Percentiles rank a stretch among this genome's conserved stretches.
Conservation (phyloP, 202 grass and related monocot species). For the Musa balbisiana region DNA sequence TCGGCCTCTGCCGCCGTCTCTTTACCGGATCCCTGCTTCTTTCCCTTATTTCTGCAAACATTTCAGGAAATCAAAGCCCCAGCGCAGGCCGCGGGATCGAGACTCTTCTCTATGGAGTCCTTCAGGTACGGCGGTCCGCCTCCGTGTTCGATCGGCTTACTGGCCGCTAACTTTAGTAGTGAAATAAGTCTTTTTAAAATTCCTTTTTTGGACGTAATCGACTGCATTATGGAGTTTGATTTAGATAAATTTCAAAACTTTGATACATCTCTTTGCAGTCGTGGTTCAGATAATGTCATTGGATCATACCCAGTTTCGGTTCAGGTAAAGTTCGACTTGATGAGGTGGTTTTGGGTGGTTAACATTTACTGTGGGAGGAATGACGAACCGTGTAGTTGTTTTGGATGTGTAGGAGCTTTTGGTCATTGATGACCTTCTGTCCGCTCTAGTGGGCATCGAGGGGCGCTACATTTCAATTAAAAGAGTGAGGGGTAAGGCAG, state of each 20-base stretch:
- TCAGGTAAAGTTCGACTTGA: slow-evolving; percentile 37
- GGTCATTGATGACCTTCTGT: slow-evolving; percentile 93
- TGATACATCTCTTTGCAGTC: slow-evolving; percentile 25
- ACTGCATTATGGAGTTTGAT: neutral
- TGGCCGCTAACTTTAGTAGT: neutral
- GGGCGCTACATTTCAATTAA: slow-evolving; percentile 87
- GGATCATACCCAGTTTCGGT: slow-evolving; percentile 82
- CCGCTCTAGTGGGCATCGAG: slow-evolving; percentile 77
- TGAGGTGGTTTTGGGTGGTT: neutral
- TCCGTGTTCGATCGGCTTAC: neutral
- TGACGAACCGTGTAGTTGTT: slow-evolving; percentile 11
- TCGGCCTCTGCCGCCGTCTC: neutral
- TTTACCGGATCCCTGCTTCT: slow-evolving; percentile 17
- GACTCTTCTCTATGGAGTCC: slow-evolving; percentile 54
- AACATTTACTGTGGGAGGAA: neutral
- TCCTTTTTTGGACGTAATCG: neutral
- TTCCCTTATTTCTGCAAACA: neutral
- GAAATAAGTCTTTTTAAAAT: neutral
- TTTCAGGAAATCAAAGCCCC: slow-evolving; percentile 58
- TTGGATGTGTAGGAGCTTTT: slow-evolving; percentile 65
- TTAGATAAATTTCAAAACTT: slow-evolving; percentile 11
- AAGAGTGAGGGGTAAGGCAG: slow-evolving; percentile 64
- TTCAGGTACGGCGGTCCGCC: slow-evolving; percentile 31
- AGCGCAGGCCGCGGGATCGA: slow-evolving; percentile 37
- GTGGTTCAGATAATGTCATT: slow-evolving; percentile 53